phyloP scores from a whole-genome alignment of 257 asterid species.

The Rauvolfia tetraphylla region DNA sequence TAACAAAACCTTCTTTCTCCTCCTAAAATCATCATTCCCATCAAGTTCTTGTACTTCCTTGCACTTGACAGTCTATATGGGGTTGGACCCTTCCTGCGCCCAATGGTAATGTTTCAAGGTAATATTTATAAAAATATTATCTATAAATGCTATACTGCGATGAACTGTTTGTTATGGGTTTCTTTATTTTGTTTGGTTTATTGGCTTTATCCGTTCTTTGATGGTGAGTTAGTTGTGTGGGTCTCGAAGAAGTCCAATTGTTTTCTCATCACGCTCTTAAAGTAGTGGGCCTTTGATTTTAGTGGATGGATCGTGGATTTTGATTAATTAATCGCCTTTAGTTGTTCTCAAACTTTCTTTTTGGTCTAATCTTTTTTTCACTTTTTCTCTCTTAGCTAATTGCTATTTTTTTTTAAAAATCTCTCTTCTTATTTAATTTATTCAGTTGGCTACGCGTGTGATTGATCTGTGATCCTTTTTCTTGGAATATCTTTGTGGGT shows the following conservation, averaged over 20 bases:
- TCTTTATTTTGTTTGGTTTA: neutral
- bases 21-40: neutral
- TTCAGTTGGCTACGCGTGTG: neutral
- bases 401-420: too few relatives aligned
- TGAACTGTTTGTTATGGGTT: neutral
- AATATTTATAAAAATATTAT: too few relatives aligned
- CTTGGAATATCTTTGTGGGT: neutral
- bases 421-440: neutral
- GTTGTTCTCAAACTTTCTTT: neutral
- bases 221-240: constrained; percentile 6
- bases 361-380: neutral
- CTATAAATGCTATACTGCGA: neutral
- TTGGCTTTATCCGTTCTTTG: neutral
- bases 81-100: neutral
- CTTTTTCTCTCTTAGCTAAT: neutral
- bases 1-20: neutral
- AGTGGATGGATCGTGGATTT: constrained; percentile 11
- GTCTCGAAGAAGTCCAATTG: constrained; percentile 6
- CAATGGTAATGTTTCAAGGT: too few relatives aligned
- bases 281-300: constrained; percentile 16
- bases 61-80: neutral
- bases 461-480: constrained; percentile 1
- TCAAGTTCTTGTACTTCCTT: constrained; percentile 8
- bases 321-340: neutral
- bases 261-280: constrained; percentile 20